Conservation (phyloP, 805 yeast genomes). For the Yarrowia yakushimensis region DNA sequence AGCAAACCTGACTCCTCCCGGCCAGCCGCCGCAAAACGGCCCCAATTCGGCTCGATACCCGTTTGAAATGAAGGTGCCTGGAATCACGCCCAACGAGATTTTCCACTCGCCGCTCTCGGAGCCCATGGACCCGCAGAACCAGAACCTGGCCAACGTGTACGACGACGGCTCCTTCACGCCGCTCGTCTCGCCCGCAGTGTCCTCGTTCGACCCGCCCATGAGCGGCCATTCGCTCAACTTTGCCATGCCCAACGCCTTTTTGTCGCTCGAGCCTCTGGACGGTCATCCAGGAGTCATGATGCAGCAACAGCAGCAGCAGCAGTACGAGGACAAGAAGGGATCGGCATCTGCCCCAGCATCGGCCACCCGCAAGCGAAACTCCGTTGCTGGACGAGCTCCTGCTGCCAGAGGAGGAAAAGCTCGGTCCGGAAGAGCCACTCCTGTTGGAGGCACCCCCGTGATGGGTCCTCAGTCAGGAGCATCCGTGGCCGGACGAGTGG, state of each 20-base stretch:
- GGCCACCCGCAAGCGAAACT: neutral
- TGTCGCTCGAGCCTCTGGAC: conserved; percentile 17
- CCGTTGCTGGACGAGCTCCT: neutral
- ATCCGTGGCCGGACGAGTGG: conserved; percentile 13
- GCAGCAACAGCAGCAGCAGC: conserved; percentile 1
- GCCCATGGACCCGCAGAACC: conserved; percentile 20
- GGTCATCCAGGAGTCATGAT: neutral
- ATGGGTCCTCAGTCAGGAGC: conserved; percentile 8
- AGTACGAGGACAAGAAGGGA: neutral
- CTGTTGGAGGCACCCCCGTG: conserved; percentile 11
- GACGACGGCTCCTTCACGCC: conserved; percentile 66
- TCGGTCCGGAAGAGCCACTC: conserved; percentile 12
- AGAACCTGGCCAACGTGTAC: conserved; percentile 11
- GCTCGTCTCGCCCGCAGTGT: conserved; percentile 68
- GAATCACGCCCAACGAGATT: conserved; percentile 19
- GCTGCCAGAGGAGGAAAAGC: conserved; percentile 4
- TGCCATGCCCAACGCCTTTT: conserved; percentile 31
- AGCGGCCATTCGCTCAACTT: conserved; percentile 28
- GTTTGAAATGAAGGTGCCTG: conserved; percentile 13
- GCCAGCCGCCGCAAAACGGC: neutral
- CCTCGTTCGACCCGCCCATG: conserved; percentile 48
- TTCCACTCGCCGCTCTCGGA: conserved; percentile 23
- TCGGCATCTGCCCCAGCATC: neutral
- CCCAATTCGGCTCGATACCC: neutral
- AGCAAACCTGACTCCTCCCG: neutral